phyloP scores from a whole-genome alignment of 2,329 filamentous ascomycete genomes.

The Colletotrichum somersetense region DNA sequence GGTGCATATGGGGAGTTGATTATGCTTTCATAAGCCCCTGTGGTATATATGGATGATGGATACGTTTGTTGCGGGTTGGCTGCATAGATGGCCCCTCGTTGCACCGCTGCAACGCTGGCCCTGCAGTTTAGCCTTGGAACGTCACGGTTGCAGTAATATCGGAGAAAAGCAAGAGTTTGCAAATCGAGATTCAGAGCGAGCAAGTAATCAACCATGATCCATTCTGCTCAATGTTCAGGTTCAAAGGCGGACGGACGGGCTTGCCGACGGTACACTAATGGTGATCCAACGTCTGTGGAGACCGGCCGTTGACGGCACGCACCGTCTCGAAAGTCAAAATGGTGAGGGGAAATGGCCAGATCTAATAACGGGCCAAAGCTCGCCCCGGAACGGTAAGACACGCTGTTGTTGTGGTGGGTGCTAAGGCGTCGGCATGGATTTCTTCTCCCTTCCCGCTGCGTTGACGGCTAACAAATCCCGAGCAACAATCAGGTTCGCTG shows the following conservation, averaged over 20 bases:
- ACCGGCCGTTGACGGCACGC: constrained; percentile 37
- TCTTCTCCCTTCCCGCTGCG: neutral
- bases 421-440: neutral
- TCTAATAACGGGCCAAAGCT: constrained; percentile 32
- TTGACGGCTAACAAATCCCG: neutral
- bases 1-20: neutral
- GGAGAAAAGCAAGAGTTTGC: neutral
- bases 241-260: constrained; percentile 16
- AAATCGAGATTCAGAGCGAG: constrained; percentile 21
- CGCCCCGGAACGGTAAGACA: constrained; percentile 2
- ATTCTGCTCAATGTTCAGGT: neutral
- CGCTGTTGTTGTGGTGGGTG: neutral
- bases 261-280: constrained; percentile 20
- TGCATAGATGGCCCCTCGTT: constrained; percentile 15
- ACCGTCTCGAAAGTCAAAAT: constrained; percentile 40
- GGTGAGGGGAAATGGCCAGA: constrained; percentile 33
- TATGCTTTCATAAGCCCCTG: neutral
- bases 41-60: constrained; percentile 24
- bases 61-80: neutral
- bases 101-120: constrained; percentile 29
- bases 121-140: constrained; percentile 25
- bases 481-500: neutral
- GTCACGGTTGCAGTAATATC: neutral
- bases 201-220: constrained; percentile 24
- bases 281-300: constrained; percentile 34